phyloP scores from a whole-genome alignment of 1,284 basidiomycete species.

The Amylostereum areolatum region DNA sequence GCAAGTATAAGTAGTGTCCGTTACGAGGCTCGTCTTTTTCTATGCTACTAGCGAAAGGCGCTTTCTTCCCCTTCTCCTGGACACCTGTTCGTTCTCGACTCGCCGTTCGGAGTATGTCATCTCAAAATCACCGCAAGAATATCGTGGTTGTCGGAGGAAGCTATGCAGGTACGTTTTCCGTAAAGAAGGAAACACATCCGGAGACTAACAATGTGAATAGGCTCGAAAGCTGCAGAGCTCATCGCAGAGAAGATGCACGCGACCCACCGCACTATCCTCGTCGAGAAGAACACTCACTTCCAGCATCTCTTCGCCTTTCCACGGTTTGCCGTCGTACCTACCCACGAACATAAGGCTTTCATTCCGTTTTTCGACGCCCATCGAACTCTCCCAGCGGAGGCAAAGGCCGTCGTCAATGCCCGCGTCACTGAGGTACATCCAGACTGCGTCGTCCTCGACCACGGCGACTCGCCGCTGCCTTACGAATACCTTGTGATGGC shows the following conservation, averaged over 20 bases:
- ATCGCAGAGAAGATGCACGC: constrained; percentile 29
- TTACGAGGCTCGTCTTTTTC: no score
- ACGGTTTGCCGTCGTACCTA: constrained; percentile 32
- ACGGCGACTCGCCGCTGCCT: constrained; percentile 16
- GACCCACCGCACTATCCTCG: constrained; percentile 31
- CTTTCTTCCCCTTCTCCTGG: no score
- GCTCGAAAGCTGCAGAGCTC: constrained; percentile 24
- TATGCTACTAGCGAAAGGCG: no score
- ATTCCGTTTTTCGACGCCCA: constrained; percentile 32
- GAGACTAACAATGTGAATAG: constrained; percentile 2
- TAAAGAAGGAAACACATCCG: background rate
- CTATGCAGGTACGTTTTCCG: constrained; percentile 15
- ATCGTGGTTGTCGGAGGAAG: constrained; percentile 22
- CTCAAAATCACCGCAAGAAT: no score
- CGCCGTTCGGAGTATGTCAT: no score
- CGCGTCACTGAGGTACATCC: constrained; percentile 17
- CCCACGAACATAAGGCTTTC: constrained; percentile 37
- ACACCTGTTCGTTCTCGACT: no score
- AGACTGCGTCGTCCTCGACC: constrained; percentile 18
- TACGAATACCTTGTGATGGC: constrained; percentile 27
- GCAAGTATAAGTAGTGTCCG: no score
- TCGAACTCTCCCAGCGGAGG: constrained; percentile 16
- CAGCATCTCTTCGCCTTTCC: constrained; percentile 35
- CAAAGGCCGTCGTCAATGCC: constrained; percentile 18
- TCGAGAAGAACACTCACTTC: constrained; percentile 41